Conservation (phyloP, 768 basidiomycete species). For the Lentinula sp. region DNA sequence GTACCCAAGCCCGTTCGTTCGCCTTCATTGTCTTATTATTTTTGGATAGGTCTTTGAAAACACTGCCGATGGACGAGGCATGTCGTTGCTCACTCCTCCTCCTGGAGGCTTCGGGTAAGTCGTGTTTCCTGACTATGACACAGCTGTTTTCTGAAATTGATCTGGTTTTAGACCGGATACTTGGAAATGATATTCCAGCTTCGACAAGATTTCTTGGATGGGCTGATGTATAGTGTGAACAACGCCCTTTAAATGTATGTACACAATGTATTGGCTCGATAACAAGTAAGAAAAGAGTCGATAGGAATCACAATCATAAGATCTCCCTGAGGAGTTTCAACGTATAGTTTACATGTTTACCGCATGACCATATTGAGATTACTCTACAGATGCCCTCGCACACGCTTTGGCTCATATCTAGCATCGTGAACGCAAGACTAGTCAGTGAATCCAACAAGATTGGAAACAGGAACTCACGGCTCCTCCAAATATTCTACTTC, state of each 20-base stretch:
- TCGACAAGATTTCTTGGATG: not conserved
- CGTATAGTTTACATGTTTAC: too few relatives aligned
- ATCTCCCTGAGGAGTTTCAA: too few relatives aligned
- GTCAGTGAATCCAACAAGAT: not conserved
- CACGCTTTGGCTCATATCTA: conserved; percentile 4
- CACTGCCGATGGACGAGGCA: conserved; percentile 34
- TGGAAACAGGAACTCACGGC: not conserved
- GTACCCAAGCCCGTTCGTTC: not conserved
- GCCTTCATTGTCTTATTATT: conserved; percentile 15
- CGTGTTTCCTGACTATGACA: conserved; percentile 13
- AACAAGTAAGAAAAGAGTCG: too few relatives aligned
- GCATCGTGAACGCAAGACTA: not conserved
- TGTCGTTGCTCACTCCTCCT: conserved; percentile 25
- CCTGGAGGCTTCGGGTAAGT: conserved; percentile 28
- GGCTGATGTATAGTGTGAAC: not conserved
- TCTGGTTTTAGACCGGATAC: not conserved
- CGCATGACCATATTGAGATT: too few relatives aligned
- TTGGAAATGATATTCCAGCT: not conserved
- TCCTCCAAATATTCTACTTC: conserved; percentile 2
- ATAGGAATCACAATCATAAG: too few relatives aligned
- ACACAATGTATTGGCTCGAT: not conserved
- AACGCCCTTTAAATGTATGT: not conserved
- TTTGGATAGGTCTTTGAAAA: conserved; percentile 19
- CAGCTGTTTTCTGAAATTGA: conserved; percentile 7
- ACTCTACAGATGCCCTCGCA: not conserved